Evolutionary conservation across 257 asterid species (phyloP), one percentile per base, ranked within the genome.

Genomic region (Marsdenia floribunda): DNA sequence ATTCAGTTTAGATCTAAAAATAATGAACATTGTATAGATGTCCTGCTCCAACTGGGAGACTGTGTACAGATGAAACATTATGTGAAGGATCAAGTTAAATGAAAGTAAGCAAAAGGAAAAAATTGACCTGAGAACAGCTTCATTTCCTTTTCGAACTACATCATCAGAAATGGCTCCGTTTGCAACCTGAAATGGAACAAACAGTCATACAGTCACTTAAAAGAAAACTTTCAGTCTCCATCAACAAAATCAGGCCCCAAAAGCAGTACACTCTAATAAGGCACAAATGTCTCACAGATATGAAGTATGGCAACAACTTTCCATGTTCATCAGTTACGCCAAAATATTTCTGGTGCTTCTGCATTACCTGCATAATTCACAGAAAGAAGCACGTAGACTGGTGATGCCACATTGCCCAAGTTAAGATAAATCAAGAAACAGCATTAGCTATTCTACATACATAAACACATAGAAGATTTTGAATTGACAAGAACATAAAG

Each of bases 281-380:
- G 80, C 76, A 71, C 77, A 76, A 68, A 73, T 75, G 80, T 82
- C 97, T 86, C 78, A 92, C 97, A 46, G 97, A 87, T 79, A 94
- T 81, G 81, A 94, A 94, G 85, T 88, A 86, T 73, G 97, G 99
- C 83, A 92, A 82, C 73, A 94, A 87, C 33, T 86, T 78, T 74
- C 90, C 96, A 26, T 86, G 82, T 82, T 85, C 85, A 79, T 91
- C 91, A 14, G 92, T 89, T 77, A 92, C 78, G 54, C 96, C 96
- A 78, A 94, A 94, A 88, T 94, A 92, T 81, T 88, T 94, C 81
- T 94, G 97, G 85, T 94, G 98, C 87, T 94, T 90, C 90, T 86
- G 97, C 98, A 93, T 94, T 70, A 94, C 98, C 98, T 93, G 89
- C 86, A 81, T 16, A 47, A 75, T 73, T 77, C 77, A 73, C 50